Conservation (phyloP, 306 rosid species). For the Senna siamea region DNA sequence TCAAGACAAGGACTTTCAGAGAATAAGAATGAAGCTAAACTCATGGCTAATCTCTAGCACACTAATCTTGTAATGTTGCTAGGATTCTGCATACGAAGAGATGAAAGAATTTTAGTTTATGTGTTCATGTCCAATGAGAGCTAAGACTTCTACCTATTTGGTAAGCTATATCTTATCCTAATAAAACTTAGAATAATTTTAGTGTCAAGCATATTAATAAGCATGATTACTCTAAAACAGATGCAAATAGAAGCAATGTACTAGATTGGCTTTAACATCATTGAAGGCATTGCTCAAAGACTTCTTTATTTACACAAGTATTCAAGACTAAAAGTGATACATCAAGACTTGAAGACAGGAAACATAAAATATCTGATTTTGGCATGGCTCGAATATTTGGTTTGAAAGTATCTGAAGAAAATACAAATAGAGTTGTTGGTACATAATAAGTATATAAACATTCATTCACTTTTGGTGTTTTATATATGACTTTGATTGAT, state of each 20-base stretch:
- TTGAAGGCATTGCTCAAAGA: slow-evolving; percentile 1
- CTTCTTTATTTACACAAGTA: slow-evolving; percentile 37
- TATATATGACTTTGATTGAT: not conserved
- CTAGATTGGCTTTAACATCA: slow-evolving; percentile 23
- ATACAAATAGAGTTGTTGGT: slow-evolving; percentile 27
- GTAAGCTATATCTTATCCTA: not conserved
- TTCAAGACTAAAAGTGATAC: slow-evolving; percentile 39
- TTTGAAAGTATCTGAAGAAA: too few relatives aligned
- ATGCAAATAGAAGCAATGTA: slow-evolving; percentile 22
- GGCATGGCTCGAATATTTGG: too few relatives aligned
- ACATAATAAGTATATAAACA: slow-evolving; percentile 30
- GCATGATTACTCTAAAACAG: not conserved
- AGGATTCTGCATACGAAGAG: slow-evolving; percentile 1
- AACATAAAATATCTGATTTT: not conserved
- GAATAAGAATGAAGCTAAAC: not conserved
- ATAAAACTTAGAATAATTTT: not conserved
- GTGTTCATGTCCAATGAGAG: too few relatives aligned
- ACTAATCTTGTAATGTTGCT: slow-evolving; percentile 9
- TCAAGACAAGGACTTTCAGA: not conserved
- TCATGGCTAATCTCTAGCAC: slow-evolving; percentile 10
- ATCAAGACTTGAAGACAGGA: slow-evolving; percentile 46
- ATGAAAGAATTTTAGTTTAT: slow-evolving; percentile 4
- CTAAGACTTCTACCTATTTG: not conserved
- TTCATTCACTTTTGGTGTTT: not conserved
- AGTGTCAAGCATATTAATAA: not conserved